Base-by-base conservation (phyloP, 2,329 filamentous ascomycete species). In the Sordariomycetes sp. region DNA sequence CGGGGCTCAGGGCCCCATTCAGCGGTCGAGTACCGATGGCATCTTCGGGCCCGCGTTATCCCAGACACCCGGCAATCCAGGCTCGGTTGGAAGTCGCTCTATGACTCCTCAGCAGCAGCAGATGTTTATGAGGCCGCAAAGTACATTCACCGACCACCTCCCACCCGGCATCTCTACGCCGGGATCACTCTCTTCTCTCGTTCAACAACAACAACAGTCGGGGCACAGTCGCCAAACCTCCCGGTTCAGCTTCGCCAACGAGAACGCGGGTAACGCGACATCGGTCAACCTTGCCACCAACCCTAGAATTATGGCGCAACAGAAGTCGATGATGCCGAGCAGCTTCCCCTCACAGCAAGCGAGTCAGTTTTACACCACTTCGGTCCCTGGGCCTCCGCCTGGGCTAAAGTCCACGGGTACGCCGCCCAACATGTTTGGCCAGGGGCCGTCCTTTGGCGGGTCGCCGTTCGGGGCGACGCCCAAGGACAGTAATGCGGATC, bases 371-470 rank as follows among this genome's bases (percentile, higher is more conserved):
- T 96, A 94, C 69, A 82, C 85, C 53, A 85, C 84, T 57, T 89
- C 89, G 10, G 90, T 96, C 65, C 90, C 95, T 65, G 92, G 91
- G 3, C 94, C 95, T 32, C 94, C 94, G 59, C 95, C 94, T 0
- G 94, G 94, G 10, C 77, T 99, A 32, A 99, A 99, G 74, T 95
- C 92, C 24, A 91, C 91, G 2, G 90, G 90, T 50, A 97, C 92
- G 20, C 92, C 94, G 59, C 92, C 94, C 17, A 90, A 89, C 64
- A 94, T 96, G 81, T 97, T 96, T 70, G 88, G 89, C 34, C 90
- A 96, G 70, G 86, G 87, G 53, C 89, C 94, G 68, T 82, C 82
- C 10, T 96, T 96, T 68, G 88, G 88, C 52, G 86, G 81, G 61
- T 76, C 80, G 54, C 84, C 83, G 50, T 89, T 95, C 64, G 78